Base-by-base conservation (phyloP, 2,329 filamentous ascomycete genomes). In the Aspergillus carbonarius region DNA sequence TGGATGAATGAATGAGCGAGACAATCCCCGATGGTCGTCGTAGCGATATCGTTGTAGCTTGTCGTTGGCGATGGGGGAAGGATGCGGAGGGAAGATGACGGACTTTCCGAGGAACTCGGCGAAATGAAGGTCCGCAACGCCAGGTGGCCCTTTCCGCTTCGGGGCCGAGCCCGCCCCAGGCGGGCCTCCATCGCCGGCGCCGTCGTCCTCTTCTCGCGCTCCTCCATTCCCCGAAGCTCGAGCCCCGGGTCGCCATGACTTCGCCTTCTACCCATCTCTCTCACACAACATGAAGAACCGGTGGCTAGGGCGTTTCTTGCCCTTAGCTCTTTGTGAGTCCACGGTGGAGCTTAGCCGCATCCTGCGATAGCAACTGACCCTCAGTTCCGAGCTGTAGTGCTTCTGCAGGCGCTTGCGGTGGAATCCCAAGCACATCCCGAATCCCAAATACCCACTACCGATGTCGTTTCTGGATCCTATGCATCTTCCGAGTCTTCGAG, bases 41-140 rank as follows among this genome's bases (percentile, higher is more conserved):
- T 34, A 13, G 20, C n/a, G n/a, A n/a, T n/a, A n/a, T n/a, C n/a
- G n/a, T n/a, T n/a, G n/a, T n/a, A n/a, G n/a, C n/a, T n/a, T n/a
- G n/a, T n/a, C n/a, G n/a, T n/a, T n/a, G n/a, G n/a, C n/a, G n/a
- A n/a, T n/a, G n/a, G n/a, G n/a, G n/a, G n/a, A n/a, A n/a, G n/a
- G n/a, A n/a, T n/a, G n/a, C n/a, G n/a, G n/a, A n/a, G n/a, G n/a
- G n/a, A n/a, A 25, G 8, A 5, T 35, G 9, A 18, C 17, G n/a
- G 52, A 30, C 4, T 30, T 40, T 40, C 48, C 17, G 46, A 35
- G 54, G 53, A 60, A 59, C 25, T 72, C 70, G 71, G 71, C 60
- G 65, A 68, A 73, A 74, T 69, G 65, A 72, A 73, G 63, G 70
- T 72, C 71, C 72, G 71, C 70, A 61, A 66, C 66, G 72, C 69